Base-by-base conservation (phyloP, 2,329 filamentous ascomycete genomes). In the Colletotrichum eremochloae region DNA sequence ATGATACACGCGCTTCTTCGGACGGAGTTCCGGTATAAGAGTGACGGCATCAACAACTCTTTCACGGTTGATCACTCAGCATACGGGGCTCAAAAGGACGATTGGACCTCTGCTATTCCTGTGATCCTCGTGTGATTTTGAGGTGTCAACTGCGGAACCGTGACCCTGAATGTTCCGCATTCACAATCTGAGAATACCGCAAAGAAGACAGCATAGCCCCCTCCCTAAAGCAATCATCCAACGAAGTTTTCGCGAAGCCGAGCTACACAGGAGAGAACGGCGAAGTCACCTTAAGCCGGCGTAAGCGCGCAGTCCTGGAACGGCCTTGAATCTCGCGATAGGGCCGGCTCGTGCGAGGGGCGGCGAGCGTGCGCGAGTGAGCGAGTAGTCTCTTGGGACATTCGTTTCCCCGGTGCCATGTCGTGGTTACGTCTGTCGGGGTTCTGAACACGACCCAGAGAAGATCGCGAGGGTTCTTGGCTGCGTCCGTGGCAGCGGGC, bases 201-300 rank as follows among this genome's bases (percentile, higher is more conserved):
- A 44, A 69, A 66, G 62, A 42, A 62, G 63, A 69, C 55, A 66
- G 55, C 52, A 66, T 66, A 60, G 53, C 62, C 53, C 62, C 24
- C 24, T 24, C 24, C 24, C 15, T 55, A 60, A 53, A 66, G 62
- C 67, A 66, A 65, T 38, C 67, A 55, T 63, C 55, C 53, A 20
- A 46, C 40, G 24, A 20, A 24, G 20, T 53, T 46, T n/a, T n/a
- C 9, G 29, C 29, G 20, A 18, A 0, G 11, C 12, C 4, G 2
- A 3, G 15, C 2, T 1, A 11, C 20, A 3, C 4, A 40, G 15
- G 53, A 60, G 15, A 42, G 11, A 15, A 58, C 18, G 0, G 20
- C 33, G 44, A 60, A 60, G 20, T 62, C 44, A 46, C 24, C 6
- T 18, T 14, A 9, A 20, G 38, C 6, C 20, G n/a, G 12, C 48